A percentile compares a stretch with the other conserved stretches of the same genome.
These are phyloP conservation scores for Dactylellina leptospora DNA, from an alignment of 2,329 filamentous ascomycete species.

Conservation along the genomic window DNA sequence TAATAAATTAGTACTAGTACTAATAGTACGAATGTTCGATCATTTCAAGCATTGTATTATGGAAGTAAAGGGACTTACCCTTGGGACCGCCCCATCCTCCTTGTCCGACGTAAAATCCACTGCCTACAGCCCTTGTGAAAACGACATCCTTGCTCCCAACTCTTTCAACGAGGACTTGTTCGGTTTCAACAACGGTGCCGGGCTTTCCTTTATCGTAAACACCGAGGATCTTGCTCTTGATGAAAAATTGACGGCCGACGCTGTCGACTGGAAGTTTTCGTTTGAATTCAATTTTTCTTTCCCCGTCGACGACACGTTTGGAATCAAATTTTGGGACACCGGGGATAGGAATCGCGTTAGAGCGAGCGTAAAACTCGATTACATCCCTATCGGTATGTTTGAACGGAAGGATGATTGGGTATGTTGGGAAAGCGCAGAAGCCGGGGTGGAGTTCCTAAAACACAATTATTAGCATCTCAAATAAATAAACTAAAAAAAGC, in stretches of 20 bases:
- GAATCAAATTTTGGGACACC: constrained; percentile 79
- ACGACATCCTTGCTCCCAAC: constrained; percentile 69
- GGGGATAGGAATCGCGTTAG: constrained; percentile 74
- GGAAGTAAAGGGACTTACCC: constrained; percentile 63
- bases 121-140: constrained; percentile 74
- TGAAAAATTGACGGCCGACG: constrained; percentile 76
- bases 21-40: too few relatives aligned
- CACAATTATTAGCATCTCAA: not conserved
- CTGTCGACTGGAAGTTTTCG: constrained; percentile 78
- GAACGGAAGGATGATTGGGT: constrained; percentile 83
- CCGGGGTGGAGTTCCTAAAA: constrained; percentile 83
- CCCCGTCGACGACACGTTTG: constrained; percentile 79
- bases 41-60: not conserved
- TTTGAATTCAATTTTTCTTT: constrained; percentile 79
- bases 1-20: not conserved
- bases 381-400: constrained; percentile 79
- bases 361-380: constrained; percentile 79
- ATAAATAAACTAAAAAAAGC: too few relatives aligned
- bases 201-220: constrained; percentile 91
- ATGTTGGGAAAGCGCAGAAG: constrained; percentile 89
- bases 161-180: constrained; percentile 78
- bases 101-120: constrained; percentile 81
- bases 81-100: constrained; percentile 89
- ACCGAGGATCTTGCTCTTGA: constrained; percentile 78
- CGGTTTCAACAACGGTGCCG: constrained; percentile 81